These are phyloP conservation scores for Suillus paluster DNA, from an alignment of 768 basidiomycete genomes.

Conservation along the genomic window DNA sequence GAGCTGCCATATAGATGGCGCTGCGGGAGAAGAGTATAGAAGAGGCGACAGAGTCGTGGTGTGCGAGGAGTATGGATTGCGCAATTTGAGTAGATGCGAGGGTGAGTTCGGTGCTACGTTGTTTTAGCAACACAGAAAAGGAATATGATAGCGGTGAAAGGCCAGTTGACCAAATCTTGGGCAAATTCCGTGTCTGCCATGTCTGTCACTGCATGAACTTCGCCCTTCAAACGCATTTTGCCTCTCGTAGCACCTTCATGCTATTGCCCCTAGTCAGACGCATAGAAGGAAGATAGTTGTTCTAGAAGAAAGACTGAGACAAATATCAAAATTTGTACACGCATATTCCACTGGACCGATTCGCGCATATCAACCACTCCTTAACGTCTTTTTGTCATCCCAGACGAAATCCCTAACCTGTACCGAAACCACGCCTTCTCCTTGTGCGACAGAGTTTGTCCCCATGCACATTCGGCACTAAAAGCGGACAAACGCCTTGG, in stretches of 20 bases:
- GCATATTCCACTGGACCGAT: too few relatives aligned
- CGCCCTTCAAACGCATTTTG: too few relatives aligned
- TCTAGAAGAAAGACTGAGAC: too few relatives aligned
- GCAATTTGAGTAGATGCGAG: conserved; percentile 91
- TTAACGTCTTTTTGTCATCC: neutral
- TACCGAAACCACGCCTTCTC: neutral
- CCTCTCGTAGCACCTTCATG: too few relatives aligned
- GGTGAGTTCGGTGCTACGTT: conserved; percentile 84
- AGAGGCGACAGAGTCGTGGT: conserved; percentile 81
- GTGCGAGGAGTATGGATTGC: conserved; percentile 90
- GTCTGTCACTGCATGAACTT: too few relatives aligned
- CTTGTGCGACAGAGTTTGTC: neutral
- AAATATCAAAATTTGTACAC: too few relatives aligned
- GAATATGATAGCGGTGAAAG: too few relatives aligned
- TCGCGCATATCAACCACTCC: neutral
- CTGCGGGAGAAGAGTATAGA: conserved; percentile 76
- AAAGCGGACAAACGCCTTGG: neutral
- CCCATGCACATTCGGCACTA: neutral
- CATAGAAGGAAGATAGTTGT: too few relatives aligned
- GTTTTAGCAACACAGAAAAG: neutral
- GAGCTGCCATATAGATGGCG: conserved; percentile 82
- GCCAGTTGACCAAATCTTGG: too few relatives aligned
- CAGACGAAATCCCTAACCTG: neutral
- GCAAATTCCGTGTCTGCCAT: too few relatives aligned
- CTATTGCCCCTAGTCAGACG: too few relatives aligned